phyloP scores from a whole-genome alignment of 2,329 filamentous ascomycete species.

The Aspergillus sclerotialis region DNA sequence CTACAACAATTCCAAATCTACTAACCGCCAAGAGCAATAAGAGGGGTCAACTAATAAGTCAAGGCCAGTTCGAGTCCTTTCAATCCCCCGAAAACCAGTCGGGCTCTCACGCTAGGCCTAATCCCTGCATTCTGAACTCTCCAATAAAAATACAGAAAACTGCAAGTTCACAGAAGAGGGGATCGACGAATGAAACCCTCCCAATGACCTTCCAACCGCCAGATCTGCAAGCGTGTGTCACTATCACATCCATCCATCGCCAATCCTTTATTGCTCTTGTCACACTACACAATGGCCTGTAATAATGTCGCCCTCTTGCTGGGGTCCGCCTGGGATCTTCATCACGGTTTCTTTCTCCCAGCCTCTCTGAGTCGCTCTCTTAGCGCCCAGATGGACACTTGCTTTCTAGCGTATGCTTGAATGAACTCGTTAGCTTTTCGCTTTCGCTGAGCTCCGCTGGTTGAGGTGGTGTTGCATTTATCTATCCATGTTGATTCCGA shows the following conservation, averaged over 20 bases:
- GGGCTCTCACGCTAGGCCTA: no score
- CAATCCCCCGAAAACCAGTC: no score
- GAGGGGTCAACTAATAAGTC: no score
- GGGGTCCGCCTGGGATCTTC: neutral
- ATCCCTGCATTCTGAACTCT: no score
- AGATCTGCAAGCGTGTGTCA: neutral
- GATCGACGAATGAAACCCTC: no score
- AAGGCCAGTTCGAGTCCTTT: no score
- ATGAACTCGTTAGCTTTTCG: neutral
- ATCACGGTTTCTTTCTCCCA: slow-evolving; percentile 1
- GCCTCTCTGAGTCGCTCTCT: slow-evolving; percentile 6
- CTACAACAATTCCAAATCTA: no score
- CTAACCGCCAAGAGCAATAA: no score
- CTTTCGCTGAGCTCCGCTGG: neutral
- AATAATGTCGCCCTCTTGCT: no score
- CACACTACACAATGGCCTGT: neutral
- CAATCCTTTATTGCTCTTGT: neutral
- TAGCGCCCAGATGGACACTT: slow-evolving; percentile 10
- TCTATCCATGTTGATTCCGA: no score
- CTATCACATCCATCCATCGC: neutral
- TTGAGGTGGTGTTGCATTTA: neutral
- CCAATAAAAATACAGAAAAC: no score
- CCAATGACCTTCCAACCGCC: neutral
- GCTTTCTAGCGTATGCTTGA: slow-evolving; percentile 7
- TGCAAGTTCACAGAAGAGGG: no score